Conservation (phyloP, 2,329 filamentous ascomycete genomes). For the Calcarisporium arbuscula region DNA sequence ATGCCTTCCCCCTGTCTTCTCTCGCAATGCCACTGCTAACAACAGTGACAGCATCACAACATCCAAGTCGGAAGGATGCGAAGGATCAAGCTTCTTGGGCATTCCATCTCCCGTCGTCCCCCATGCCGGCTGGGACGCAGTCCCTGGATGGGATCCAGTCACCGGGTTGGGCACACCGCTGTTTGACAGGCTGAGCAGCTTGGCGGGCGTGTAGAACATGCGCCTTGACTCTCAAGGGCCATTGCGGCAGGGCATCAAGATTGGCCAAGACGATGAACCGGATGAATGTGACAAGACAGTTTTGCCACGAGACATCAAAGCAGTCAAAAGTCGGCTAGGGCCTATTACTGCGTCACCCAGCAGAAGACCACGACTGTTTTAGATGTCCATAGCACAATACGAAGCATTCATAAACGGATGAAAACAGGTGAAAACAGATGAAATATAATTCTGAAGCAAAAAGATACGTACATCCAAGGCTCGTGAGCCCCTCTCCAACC, state of each 20-base stretch:
- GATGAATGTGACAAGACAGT: too few species aligned
- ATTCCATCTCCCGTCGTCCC: constrained; percentile 19
- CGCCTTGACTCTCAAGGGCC: background rate
- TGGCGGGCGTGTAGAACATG: constrained; percentile 1
- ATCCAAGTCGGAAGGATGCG: constrained; percentile 26
- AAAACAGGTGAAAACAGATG: too few species aligned
- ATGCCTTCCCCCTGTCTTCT: background rate
- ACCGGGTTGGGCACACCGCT: constrained; percentile 11
- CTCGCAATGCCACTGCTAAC: constrained; percentile 1
- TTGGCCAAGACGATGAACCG: too few species aligned
- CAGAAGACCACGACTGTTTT: too few species aligned
- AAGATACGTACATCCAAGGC: too few species aligned
- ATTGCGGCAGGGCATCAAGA: background rate
- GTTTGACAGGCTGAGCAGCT: constrained; percentile 8
- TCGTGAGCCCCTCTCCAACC: too few species aligned
- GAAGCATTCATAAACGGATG: too few species aligned
- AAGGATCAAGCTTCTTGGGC: constrained; percentile 18
- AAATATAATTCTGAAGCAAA: too few species aligned
- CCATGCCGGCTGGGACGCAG: constrained; percentile 9
- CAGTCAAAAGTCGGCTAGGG: too few species aligned
- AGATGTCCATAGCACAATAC: too few species aligned
- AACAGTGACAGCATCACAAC: constrained; percentile 24
- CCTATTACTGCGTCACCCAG: too few species aligned
- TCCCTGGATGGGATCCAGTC: constrained; percentile 11
- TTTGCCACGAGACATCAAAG: too few species aligned